Evolutionary conservation across 2,329 filamentous ascomycete species (phyloP).

Genomic region (Cladosporium colombiae): DNA sequence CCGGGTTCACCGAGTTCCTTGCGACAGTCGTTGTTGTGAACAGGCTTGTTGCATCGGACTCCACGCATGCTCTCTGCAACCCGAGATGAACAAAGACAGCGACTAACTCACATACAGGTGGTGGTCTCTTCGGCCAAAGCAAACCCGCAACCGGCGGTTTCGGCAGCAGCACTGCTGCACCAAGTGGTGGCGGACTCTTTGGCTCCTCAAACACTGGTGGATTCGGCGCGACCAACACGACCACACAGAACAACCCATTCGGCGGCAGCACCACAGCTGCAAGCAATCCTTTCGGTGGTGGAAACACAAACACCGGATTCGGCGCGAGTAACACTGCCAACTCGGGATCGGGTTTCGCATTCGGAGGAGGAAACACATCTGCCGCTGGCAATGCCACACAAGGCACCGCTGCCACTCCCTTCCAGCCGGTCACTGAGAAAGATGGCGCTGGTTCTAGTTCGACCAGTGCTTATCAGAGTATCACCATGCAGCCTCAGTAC

Average conservation of each 20-base stretch:
- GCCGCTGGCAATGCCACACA: constrained; percentile 55
- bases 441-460: constrained; percentile 61
- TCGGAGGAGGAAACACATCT: constrained; percentile 45
- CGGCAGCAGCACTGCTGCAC: constrained; percentile 33
- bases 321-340: constrained; percentile 43
- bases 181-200: constrained; percentile 31
- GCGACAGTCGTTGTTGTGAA: background rate
- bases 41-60: background rate
- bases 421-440: constrained; percentile 71
- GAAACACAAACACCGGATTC: constrained; percentile 43
- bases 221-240: constrained; percentile 34
- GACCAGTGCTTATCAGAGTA: constrained; percentile 72
- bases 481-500: constrained; percentile 77
- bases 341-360: constrained; percentile 36
- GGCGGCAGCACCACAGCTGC: constrained; percentile 38
- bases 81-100: background rate
- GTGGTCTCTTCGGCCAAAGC: constrained; percentile 42
- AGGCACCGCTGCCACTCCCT: constrained; percentile 67
- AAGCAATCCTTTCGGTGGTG: constrained; percentile 33
- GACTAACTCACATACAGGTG: constrained; percentile 36
- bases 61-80: background rate
- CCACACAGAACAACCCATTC: constrained; percentile 32
- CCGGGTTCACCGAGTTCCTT: background rate
- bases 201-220: constrained; percentile 27
- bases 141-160: constrained; percentile 37